These are phyloP conservation scores for Pseudoneurospora amorphoporcata DNA, from an alignment of 495 filamentous ascomycete genomes.

Conservation along the genomic window DNA sequence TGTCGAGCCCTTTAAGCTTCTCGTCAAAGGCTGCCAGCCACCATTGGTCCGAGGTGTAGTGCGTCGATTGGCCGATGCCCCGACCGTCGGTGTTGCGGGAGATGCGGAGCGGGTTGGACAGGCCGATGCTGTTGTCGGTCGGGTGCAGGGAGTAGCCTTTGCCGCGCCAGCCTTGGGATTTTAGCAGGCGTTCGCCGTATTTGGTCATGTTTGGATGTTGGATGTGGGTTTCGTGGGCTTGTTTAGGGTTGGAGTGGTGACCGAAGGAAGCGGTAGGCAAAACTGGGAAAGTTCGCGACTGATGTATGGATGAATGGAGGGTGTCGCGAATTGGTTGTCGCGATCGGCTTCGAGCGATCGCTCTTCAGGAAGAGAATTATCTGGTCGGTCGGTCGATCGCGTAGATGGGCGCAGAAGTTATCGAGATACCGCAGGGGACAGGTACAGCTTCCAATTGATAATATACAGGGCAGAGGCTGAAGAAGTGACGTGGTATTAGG, in stretches of 20 bases:
- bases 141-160: conserved; percentile 64
- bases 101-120: conserved; percentile 58
- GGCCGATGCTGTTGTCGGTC: conserved; percentile 50
- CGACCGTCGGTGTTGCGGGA: conserved; percentile 57
- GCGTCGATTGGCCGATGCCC: conserved; percentile 58
- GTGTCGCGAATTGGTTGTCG: neutral
- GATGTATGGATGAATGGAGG: neutral
- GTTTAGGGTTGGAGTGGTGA: neutral
- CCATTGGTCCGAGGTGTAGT: conserved; percentile 61
- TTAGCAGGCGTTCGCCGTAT: conserved; percentile 32
- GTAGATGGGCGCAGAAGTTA: neutral
- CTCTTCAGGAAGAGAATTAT: neutral
- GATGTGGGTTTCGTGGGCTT: neutral
- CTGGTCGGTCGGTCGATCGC: neutral
- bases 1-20: conserved; percentile 61
- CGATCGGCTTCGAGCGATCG: neutral
- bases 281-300: neutral
- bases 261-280: neutral
- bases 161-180: conserved; percentile 69
- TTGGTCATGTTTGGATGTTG: neutral
- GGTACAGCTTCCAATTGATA: neutral
- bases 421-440: neutral
- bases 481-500: neutral
- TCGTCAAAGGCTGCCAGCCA: conserved; percentile 76
- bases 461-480: neutral